Percentiles rank a stretch among this genome's conserved stretches.
phyloP scores from a whole-genome alignment of 2,329 filamentous ascomycete genomes.

The Aspergillus sp. region DNA sequence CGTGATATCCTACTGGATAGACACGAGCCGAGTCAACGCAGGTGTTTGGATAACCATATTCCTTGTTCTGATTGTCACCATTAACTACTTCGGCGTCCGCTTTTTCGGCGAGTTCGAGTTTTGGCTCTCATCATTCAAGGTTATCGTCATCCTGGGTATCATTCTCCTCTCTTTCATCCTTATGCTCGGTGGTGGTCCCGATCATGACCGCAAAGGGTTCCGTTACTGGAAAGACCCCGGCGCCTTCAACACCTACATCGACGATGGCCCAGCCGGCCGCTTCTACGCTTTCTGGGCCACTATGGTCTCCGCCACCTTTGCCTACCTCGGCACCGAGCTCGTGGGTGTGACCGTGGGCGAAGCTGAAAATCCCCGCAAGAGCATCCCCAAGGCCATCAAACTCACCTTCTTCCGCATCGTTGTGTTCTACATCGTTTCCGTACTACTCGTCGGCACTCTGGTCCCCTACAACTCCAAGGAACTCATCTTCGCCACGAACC shows the following conservation, averaged over 20 bases:
- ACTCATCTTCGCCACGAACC: constrained; percentile 54
- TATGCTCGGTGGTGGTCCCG: constrained; percentile 65
- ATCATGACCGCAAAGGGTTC: constrained; percentile 64
- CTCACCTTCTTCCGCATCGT: constrained; percentile 81
- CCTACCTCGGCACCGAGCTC: constrained; percentile 75
- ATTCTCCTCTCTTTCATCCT: constrained; percentile 67
- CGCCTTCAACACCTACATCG: constrained; percentile 55
- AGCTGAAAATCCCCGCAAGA: constrained; percentile 75
- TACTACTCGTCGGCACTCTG: constrained; percentile 74
- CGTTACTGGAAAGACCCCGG: constrained; percentile 67
- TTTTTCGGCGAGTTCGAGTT: constrained; percentile 71
- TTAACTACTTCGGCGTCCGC: constrained; percentile 71
- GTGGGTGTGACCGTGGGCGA: constrained; percentile 78
- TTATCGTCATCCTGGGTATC: constrained; percentile 65
- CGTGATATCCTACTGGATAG: constrained; percentile 77
- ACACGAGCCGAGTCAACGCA: constrained; percentile 66
- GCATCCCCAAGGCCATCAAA: constrained; percentile 75
- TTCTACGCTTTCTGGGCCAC: constrained; percentile 70
- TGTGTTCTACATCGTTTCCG: constrained; percentile 75
- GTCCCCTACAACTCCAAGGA: constrained; percentile 69
- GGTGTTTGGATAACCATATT: constrained; percentile 78
- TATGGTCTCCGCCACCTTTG: constrained; percentile 75
- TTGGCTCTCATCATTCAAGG: constrained; percentile 65
- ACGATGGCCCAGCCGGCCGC: constrained; percentile 49
- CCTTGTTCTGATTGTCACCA: constrained; percentile 61